phyloP scores from a whole-genome alignment of 2,329 filamentous ascomycete genomes.

The Claviceps spartinae region DNA sequence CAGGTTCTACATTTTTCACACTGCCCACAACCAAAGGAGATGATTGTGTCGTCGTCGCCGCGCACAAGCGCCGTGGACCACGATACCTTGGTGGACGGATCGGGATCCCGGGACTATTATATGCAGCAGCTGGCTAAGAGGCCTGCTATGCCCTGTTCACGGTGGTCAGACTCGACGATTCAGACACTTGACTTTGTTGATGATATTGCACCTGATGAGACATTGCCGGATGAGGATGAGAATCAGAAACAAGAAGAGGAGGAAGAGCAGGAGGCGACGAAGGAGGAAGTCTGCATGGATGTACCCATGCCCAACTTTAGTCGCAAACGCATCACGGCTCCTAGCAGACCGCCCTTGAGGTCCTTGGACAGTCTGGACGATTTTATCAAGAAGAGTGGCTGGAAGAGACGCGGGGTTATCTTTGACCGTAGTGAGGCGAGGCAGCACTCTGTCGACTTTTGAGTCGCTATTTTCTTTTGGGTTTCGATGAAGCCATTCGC shows the following conservation, averaged over 20 bases:
- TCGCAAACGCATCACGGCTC: slow-evolving; percentile 17
- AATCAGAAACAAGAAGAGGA: not conserved
- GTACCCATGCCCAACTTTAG: slow-evolving; percentile 24
- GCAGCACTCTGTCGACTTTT: not conserved
- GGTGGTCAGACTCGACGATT: slow-evolving; percentile 31
- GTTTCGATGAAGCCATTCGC: not conserved
- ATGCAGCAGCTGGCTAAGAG: slow-evolving; percentile 15
- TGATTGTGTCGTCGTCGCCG: slow-evolving; percentile 19
- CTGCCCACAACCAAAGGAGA: slow-evolving; percentile 9
- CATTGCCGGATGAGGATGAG: slow-evolving; percentile 5
- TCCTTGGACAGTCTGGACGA: slow-evolving; percentile 26
- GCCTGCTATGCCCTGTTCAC: slow-evolving; percentile 21
- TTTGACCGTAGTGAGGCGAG: slow-evolving; percentile 21
- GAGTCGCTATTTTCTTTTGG: not conserved
- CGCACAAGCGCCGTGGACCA: not conserved
- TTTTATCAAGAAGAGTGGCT: slow-evolving; percentile 28
- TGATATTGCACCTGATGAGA: slow-evolving; percentile 7
- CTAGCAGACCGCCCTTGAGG: slow-evolving; percentile 24
- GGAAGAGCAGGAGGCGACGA: not conserved
- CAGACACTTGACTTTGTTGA: slow-evolving; percentile 15
- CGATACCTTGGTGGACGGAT: not conserved
- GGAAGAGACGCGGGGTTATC: slow-evolving; percentile 30
- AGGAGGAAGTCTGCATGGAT: slow-evolving; percentile 3
- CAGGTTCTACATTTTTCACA: slow-evolving; percentile 4
- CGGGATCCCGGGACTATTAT: slow-evolving; percentile 22